These are phyloP conservation scores for Austroboletus niveus DNA, from an alignment of 1,284 basidiomycete genomes.

Conservation along the genomic window DNA sequence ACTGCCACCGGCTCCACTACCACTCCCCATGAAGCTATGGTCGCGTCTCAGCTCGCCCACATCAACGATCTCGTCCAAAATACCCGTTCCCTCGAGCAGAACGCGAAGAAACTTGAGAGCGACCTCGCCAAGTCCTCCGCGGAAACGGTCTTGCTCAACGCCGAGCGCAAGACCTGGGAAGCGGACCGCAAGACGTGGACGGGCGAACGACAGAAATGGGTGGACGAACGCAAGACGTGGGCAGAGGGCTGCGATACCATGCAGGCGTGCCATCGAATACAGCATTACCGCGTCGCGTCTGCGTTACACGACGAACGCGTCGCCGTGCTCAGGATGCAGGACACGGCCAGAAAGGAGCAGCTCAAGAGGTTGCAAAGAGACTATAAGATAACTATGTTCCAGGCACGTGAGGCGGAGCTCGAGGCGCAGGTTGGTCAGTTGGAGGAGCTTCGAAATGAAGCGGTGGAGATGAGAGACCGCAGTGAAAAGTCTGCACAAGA, in stretches of 20 bases:
- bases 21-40: conserved; percentile 50
- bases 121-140: conserved; percentile 38
- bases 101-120: conserved; percentile 49
- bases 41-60: conserved; percentile 55
- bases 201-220: conserved; percentile 47
- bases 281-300: conserved; percentile 53
- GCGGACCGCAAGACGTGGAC: conserved; percentile 38
- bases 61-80: conserved; percentile 66
- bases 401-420: conserved; percentile 57
- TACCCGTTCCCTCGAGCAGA: conserved; percentile 60
- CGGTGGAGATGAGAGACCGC: conserved; percentile 31
- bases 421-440: conserved; percentile 48
- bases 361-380: conserved; percentile 58
- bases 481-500: conserved; percentile 21
- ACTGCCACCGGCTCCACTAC: conserved; percentile 30
- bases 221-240: conserved; percentile 56
- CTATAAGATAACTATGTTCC: conserved; percentile 60
- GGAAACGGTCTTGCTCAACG: conserved; percentile 14
- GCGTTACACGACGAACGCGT: conserved; percentile 52
- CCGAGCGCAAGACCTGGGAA: conserved; percentile 27
- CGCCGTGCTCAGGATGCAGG: conserved; percentile 49
- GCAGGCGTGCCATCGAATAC: conserved; percentile 58
- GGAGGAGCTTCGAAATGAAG: conserved; percentile 40
- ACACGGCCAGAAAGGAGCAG: conserved; percentile 51
- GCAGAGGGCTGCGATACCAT: conserved; percentile 58